Evolutionary conservation across 2,329 filamentous ascomycete genomes (phyloP).

Genomic region (Trichoderma sp.): DNA sequence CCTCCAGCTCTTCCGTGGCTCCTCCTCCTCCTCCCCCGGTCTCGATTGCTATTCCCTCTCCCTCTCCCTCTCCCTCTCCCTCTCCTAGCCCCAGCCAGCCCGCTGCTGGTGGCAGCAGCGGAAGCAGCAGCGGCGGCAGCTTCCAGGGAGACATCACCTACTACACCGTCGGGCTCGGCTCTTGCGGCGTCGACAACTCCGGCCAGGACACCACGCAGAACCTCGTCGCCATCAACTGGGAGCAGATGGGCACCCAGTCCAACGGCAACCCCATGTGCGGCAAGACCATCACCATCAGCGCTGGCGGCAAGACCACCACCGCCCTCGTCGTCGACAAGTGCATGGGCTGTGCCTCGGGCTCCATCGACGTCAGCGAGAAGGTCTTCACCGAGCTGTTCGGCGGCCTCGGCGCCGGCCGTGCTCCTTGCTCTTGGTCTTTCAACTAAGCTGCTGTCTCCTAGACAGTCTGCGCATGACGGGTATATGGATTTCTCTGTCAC

Average conservation of each 20-base stretch:
- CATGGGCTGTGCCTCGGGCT: conserved; percentile 59
- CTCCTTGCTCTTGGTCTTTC: conserved; percentile 50
- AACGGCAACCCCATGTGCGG: conserved; percentile 73
- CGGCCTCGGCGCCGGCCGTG: conserved; percentile 47
- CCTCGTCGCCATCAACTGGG: conserved; percentile 69
- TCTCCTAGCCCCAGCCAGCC: conserved; percentile 11
- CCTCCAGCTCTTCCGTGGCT: conserved; percentile 23
- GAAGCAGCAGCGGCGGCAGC: conserved; percentile 30
- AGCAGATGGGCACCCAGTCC: conserved; percentile 63
- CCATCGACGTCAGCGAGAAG: conserved; percentile 63
- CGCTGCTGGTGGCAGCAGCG: conserved; percentile 18
- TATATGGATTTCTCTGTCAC: background rate
- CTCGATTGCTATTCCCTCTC: conserved; percentile 24
- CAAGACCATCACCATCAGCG: conserved; percentile 64
- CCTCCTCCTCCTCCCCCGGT: conserved; percentile 24
- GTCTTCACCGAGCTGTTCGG: conserved; percentile 57
- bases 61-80: conserved; percentile 26
- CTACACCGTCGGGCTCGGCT: conserved; percentile 68
- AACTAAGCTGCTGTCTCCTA: conserved; percentile 34
- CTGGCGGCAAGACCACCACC: conserved; percentile 57
- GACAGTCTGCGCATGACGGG: background rate
- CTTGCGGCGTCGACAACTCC: conserved; percentile 66
- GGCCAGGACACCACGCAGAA: conserved; percentile 56
- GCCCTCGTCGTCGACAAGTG: conserved; percentile 75
- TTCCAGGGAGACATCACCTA: conserved; percentile 70